Evolutionary conservation across 306 rosid species (phyloP).

Genomic region (Astragalus membranaceus): DNA sequence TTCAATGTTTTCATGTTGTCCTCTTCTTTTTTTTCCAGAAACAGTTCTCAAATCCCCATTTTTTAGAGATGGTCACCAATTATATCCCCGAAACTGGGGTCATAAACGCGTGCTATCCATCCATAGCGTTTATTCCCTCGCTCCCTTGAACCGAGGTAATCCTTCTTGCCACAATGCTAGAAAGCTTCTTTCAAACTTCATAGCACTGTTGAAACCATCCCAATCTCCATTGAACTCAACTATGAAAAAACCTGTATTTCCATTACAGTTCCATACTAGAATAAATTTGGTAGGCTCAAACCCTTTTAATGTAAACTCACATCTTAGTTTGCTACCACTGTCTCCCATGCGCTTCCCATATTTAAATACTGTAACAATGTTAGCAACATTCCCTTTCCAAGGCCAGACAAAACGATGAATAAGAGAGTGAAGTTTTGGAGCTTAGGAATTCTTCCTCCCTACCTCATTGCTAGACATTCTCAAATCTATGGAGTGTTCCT

Average conservation of each 20-base stretch:
- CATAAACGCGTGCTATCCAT: conserved; percentile 48
- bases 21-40: conserved; percentile 35
- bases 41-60: conserved; percentile 38
- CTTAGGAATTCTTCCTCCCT: no score
- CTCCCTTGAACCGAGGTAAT: conserved; percentile 10
- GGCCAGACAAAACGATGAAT: no score
- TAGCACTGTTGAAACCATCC: conserved; percentile 66
- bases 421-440: no score
- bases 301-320: conserved; percentile 39
- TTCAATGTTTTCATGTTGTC: conserved; percentile 26
- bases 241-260: conserved; percentile 75
- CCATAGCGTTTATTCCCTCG: conserved; percentile 49
- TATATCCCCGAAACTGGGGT: not conserved
- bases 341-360: no score
- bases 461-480: no score
- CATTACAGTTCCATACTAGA: conserved; percentile 51
- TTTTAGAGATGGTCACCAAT: conserved; percentile 29
- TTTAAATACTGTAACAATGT: no score
- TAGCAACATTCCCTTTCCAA: no score
- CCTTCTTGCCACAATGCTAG: conserved; percentile 48
- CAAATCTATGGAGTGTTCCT: no score
- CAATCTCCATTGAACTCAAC: no score
- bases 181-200: conserved; percentile 60
- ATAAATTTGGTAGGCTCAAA: conserved; percentile 60
- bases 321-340: no score